Percentiles rank a stretch among this genome's conserved stretches.
These are phyloP conservation scores for Taxillus chinensis DNA, from an alignment of 164 flowering plant species.

Conservation along the genomic window DNA sequence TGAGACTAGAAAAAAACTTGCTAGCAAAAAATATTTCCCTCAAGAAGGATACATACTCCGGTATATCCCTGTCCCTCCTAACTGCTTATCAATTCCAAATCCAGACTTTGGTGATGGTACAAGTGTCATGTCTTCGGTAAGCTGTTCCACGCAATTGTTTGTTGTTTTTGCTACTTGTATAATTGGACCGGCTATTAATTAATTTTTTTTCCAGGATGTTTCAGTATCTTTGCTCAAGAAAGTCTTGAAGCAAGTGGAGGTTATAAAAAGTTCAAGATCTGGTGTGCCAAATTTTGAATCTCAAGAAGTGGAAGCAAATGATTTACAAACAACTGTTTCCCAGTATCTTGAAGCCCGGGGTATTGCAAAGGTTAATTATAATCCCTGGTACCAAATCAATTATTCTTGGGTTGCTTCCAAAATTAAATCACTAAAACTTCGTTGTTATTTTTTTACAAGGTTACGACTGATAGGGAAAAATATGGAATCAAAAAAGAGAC, in stretches of 20 bases:
- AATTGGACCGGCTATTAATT: not conserved
- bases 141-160: slow-evolving; percentile 7
- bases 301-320: slow-evolving; percentile 72
- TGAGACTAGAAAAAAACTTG: slow-evolving; percentile 58
- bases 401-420: too few species aligned
- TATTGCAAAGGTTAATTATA: slow-evolving; percentile 43
- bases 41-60: slow-evolving; percentile 74
- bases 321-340: slow-evolving; percentile 55
- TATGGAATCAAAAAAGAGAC: slow-evolving; percentile 40
- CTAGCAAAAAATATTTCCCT: slow-evolving; percentile 55
- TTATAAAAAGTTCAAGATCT: slow-evolving; percentile 65
- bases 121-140: slow-evolving; percentile 71
- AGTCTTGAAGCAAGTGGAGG: slow-evolving; percentile 64
- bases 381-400: not conserved
- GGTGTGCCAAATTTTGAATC: slow-evolving; percentile 80
- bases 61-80: slow-evolving; percentile 87
- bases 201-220: slow-evolving; percentile 45
- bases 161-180: not conserved
- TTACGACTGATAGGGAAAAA: slow-evolving; percentile 43
- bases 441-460: slow-evolving; percentile 16
- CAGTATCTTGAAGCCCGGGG: slow-evolving; percentile 76
- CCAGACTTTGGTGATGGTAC: slow-evolving; percentile 87
- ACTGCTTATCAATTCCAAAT: slow-evolving; percentile 85
- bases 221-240: slow-evolving; percentile 58
- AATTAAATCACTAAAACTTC: too few species aligned